Conservation (phyloP, 2,329 filamentous ascomycete species). For the Arthrobotrys musiformis region DNA sequence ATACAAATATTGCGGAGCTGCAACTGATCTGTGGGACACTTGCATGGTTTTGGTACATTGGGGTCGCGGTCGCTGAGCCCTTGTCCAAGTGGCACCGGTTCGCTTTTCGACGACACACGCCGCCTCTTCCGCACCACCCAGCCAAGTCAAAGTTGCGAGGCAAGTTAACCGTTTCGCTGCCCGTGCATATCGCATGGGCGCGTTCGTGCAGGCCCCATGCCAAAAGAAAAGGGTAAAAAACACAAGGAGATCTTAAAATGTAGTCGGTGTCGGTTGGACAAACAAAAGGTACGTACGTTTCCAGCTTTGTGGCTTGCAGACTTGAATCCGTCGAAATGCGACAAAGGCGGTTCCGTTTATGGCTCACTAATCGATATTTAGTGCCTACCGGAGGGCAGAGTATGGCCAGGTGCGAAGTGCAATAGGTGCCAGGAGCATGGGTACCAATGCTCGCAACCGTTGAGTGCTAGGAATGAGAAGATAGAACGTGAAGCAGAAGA, state of each 20-base stretch:
- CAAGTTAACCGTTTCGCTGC: conserved; percentile 41
- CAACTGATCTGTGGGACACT: conserved; percentile 42
- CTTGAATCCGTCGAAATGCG: conserved; percentile 25
- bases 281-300: conserved; percentile 53
- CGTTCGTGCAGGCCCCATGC: conserved; percentile 48
- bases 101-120: conserved; percentile 40
- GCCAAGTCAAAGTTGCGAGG: conserved; percentile 37
- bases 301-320: conserved; percentile 20
- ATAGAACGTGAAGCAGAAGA: conserved; percentile 55
- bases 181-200: conserved; percentile 51
- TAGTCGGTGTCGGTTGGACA: conserved; percentile 52
- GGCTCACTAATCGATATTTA: conserved; percentile 45
- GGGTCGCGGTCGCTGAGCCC: conserved; percentile 51
- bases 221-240: conserved; percentile 56
- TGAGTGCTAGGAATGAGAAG: conserved; percentile 56
- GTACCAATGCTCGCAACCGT: conserved; percentile 53
- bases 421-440: conserved; percentile 56
- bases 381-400: conserved; percentile 53
- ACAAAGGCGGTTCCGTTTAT: conserved; percentile 3
- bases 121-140: conserved; percentile 12
- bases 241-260: conserved; percentile 56
- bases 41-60: conserved; percentile 55
- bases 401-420: conserved; percentile 54
- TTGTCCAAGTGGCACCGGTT: conserved; percentile 53
- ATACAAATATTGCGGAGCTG: conserved; percentile 49